These are phyloP conservation scores for Fusarium nurragi DNA, from an alignment of 2,329 filamentous ascomycete species.

Conservation along the genomic window DNA sequence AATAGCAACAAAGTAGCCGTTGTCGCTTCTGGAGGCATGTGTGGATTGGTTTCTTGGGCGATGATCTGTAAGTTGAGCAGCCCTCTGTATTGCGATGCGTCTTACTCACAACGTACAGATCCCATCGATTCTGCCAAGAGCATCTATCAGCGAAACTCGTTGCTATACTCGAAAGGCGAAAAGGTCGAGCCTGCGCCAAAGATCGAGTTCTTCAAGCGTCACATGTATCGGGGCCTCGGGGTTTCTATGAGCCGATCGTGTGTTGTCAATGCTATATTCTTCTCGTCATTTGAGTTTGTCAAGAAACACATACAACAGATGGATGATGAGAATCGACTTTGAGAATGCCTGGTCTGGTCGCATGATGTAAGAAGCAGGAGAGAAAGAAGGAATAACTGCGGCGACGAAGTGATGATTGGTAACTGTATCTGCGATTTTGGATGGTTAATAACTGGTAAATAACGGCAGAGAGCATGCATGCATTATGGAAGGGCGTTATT, in stretches of 20 bases:
- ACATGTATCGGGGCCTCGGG: slow-evolving; percentile 84
- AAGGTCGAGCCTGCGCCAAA: slow-evolving; percentile 72
- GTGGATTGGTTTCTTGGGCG: slow-evolving; percentile 86
- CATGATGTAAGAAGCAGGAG: neutral
- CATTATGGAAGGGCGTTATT: slow-evolving; percentile 43
- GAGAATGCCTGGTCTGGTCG: neutral
- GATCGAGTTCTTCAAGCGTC: slow-evolving; percentile 79
- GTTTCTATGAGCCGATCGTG: slow-evolving; percentile 86
- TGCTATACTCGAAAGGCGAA: slow-evolving; percentile 74
- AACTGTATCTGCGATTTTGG: slow-evolving; percentile 16
- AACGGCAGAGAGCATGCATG: slow-evolving; percentile 33
- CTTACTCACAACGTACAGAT: slow-evolving; percentile 52
- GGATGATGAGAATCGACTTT: slow-evolving; percentile 53
- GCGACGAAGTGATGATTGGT: slow-evolving; percentile 1
- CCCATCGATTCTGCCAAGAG: slow-evolving; percentile 86
- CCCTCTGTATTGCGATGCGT: neutral
- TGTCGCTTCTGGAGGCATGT: slow-evolving; percentile 79
- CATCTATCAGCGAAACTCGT: slow-evolving; percentile 83
- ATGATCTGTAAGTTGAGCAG: slow-evolving; percentile 73
- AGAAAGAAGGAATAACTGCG: neutral
- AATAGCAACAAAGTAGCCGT: slow-evolving; percentile 84
- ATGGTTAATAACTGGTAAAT: slow-evolving; percentile 18
- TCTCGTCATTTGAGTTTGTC: slow-evolving; percentile 85
- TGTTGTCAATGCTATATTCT: slow-evolving; percentile 88
- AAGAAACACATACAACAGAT: slow-evolving; percentile 73